Conservation (phyloP, 805 yeast species). For the Cyberlindnera suaveolens region DNA sequence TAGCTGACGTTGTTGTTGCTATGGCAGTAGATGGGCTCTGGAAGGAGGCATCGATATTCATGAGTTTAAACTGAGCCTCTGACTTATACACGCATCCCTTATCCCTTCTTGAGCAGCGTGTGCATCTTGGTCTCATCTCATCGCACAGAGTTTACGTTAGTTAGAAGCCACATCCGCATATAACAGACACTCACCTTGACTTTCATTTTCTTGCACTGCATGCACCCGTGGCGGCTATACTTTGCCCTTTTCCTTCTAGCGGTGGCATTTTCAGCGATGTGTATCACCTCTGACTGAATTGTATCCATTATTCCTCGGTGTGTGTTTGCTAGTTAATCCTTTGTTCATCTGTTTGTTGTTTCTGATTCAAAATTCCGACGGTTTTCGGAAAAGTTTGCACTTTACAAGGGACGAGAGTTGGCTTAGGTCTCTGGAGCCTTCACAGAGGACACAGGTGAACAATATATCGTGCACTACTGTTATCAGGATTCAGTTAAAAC, state of each 20-base stretch:
- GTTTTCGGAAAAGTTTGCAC: too few species aligned
- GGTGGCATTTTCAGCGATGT: neutral
- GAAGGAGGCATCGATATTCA: too few species aligned
- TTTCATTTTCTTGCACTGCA: conserved; percentile 37
- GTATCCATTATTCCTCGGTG: conserved; percentile 26
- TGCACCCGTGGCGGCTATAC: conserved; percentile 31
- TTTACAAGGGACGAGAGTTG: too few species aligned
- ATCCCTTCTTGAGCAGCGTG: conserved; percentile 8
- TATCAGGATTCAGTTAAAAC: too few species aligned
- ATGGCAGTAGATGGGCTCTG: too few species aligned
- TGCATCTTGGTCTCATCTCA: conserved; percentile 12
- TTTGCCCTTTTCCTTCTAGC: conserved; percentile 11
- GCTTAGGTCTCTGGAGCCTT: too few species aligned
- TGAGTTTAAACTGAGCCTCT: neutral
- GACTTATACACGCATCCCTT: conserved; percentile 6
- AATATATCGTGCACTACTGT: too few species aligned
- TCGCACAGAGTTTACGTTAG: conserved; percentile 9
- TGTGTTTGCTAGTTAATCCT: conserved; percentile 40
- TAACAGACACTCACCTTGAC: conserved; percentile 24
- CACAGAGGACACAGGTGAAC: too few species aligned
- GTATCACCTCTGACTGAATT: neutral
- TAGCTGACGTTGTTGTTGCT: neutral
- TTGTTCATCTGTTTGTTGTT: conserved; percentile 32
- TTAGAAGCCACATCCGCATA: neutral
- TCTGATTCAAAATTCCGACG: conserved; percentile 25